Conservation (phyloP, 73 alveolate genomes). For the Paramecium sexaurelia region DNA sequence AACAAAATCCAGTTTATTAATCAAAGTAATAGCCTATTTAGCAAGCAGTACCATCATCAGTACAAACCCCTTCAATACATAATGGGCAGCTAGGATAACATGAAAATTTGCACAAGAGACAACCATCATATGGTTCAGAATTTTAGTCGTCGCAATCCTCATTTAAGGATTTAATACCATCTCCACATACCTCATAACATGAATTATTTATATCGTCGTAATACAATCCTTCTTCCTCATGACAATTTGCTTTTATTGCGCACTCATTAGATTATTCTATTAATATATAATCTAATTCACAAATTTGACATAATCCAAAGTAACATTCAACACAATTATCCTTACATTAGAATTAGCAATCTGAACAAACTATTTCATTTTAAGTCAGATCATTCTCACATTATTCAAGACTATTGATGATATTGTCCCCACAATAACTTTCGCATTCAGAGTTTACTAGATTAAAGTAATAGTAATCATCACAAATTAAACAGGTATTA, state of each 20-base stretch:
- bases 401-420: neutral
- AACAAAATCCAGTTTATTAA: neutral
- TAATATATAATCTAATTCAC: neutral
- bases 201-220: too few relatives aligned
- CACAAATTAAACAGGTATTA: neutral
- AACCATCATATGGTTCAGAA: neutral
- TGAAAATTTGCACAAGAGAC: neutral
- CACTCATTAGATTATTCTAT: neutral
- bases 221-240: neutral
- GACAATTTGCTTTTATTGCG: neutral
- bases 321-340: neutral
- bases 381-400: neutral
- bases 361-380: neutral
- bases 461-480: neutral
- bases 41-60: neutral
- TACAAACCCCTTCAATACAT: neutral
- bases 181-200: neutral
- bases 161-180: neutral
- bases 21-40: neutral
- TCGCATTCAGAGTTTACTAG: neutral
- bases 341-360: neutral
- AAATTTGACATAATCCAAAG: neutral
- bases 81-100: neutral
- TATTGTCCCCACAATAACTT: neutral
- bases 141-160: neutral